Conservation (phyloP, 768 basidiomycete species). For the Lactarius psammicola region DNA sequence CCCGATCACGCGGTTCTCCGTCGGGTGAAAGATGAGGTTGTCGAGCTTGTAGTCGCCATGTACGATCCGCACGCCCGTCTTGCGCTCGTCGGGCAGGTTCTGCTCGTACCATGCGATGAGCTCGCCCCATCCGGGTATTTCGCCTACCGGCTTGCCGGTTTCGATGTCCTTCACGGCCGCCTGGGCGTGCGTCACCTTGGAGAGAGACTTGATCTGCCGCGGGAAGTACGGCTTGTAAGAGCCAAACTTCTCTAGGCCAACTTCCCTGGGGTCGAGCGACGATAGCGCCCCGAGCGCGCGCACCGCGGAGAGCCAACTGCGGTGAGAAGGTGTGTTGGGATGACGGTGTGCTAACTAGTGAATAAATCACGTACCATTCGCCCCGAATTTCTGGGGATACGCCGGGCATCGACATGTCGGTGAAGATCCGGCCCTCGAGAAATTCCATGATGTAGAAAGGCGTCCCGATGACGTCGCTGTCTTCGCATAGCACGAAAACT, state of each 20-base stretch:
- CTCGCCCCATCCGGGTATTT: slow-evolving; percentile 73
- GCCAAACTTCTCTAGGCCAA: slow-evolving; percentile 73
- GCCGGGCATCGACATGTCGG: slow-evolving; percentile 75
- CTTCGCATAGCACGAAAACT: slow-evolving; percentile 81
- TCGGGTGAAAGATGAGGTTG: slow-evolving; percentile 92
- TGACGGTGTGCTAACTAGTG: neutral
- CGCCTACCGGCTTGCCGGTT: slow-evolving; percentile 55
- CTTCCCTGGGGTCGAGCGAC: slow-evolving; percentile 55
- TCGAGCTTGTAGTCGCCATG: slow-evolving; percentile 99
- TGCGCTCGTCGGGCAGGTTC: slow-evolving; percentile 74
- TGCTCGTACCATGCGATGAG: slow-evolving; percentile 73
- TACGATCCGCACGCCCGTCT: slow-evolving; percentile 79
- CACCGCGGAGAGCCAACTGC: slow-evolving; percentile 77
- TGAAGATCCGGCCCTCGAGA: slow-evolving; percentile 90
- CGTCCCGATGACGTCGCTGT: slow-evolving; percentile 74
- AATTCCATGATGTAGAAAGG: slow-evolving; percentile 98
- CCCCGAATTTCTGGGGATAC: slow-evolving; percentile 57
- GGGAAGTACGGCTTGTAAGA: slow-evolving; percentile 83
- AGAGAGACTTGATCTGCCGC: slow-evolving; percentile 88
- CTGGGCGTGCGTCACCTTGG: slow-evolving; percentile 77
- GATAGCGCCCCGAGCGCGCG: slow-evolving; percentile 66
- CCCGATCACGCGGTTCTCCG: slow-evolving; percentile 88
- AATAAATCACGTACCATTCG: slow-evolving; percentile 56
- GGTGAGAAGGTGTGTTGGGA: neutral
- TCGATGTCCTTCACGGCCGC: slow-evolving; percentile 66